phyloP scores from a whole-genome alignment of 2,329 filamentous ascomycete species.

The Xylaria sp. region DNA sequence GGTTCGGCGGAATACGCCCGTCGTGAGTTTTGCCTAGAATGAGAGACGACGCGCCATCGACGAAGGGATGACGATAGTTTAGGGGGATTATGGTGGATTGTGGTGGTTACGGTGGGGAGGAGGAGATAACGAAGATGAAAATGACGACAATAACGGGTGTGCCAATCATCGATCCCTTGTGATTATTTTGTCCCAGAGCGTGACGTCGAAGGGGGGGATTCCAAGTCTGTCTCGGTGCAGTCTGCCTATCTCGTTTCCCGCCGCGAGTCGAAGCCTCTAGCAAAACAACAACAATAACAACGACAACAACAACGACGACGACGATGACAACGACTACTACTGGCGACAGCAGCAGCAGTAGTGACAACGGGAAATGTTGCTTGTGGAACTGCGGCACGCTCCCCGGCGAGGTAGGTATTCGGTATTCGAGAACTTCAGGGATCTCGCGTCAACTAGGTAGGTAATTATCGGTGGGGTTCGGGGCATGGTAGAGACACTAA shows the following conservation, averaged over 20 bases:
- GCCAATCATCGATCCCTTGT: not conserved
- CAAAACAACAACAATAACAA: not conserved
- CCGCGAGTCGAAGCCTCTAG: conserved; percentile 4
- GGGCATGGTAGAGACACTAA: conserved; percentile 9
- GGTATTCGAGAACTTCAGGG: conserved; percentile 17
- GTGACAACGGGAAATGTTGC: conserved; percentile 1
- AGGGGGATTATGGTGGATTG: not conserved
- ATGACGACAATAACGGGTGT: not conserved
- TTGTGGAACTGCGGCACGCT: conserved; percentile 32
- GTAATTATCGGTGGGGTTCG: conserved; percentile 27
- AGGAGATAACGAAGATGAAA: not conserved
- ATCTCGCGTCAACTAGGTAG: conserved; percentile 19
- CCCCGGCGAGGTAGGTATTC: too few relatives aligned
- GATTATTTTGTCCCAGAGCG: not conserved
- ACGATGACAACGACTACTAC: not conserved
- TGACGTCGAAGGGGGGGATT: not conserved
- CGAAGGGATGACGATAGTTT: not conserved
- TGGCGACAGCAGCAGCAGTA: too few relatives aligned
- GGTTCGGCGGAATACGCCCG: not conserved
- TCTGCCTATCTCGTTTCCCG: not conserved
- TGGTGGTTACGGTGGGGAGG: not conserved
- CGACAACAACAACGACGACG: not conserved
- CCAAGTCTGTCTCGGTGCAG: not conserved
- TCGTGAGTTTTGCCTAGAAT: not conserved
- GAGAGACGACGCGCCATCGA: conserved; percentile 16